Base-by-base conservation (phyloP, 768 basidiomycete genomes). In the Pisolithus albus region DNA sequence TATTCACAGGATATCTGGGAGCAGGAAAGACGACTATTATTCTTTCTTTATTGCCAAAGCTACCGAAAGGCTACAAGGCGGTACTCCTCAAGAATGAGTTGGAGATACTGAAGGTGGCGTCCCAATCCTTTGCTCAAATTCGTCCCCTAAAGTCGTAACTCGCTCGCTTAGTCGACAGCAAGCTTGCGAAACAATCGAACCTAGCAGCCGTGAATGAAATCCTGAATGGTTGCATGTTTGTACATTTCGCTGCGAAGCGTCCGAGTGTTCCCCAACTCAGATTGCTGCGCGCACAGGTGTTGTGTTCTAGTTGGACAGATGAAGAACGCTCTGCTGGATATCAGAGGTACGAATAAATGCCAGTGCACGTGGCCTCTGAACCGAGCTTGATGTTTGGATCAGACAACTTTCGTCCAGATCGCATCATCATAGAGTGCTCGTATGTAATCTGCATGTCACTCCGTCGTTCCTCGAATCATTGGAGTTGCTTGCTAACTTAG, bases 401-500 rank as follows among this genome's bases (percentile, higher is more conserved):
- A 92, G 90, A 94, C 36, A 88, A 83, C 55, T 92, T 79, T 68
- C 70, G 75, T 18, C 92, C 93, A 2, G 92, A 97, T 68, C 77
- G 94, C 36, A 93, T 97, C 60, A 85, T 97, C 59, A 91, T 97
- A 53, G 94, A 97, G 71, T 90, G 88, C 76, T 94, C 92, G 91
- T 92, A 63, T 50, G 83, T 73, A 44, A 5, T 13, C 16, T 9
- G 8, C 43, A 24, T n/a, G 39, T 24, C 24, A 38, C 30, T 8
- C 1, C 37, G 40, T 13, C 19, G 39, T 42, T 32, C 23, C 18
- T 49, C 8, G 11, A 11, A 11, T 11, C 48, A 23, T 21, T 46
- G 15, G 48, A 13, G 23, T 21, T 46, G 7, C 30, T 18, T 6
- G 8, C 42, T 57, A 50, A 54, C 43, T 26, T 34, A 92, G 90